A percentile compares a stretch with the other conserved stretches of the same genome.
Conservation (phyloP, 2,329 filamentous ascomycete species). For the Verticillium tricorpus region DNA sequence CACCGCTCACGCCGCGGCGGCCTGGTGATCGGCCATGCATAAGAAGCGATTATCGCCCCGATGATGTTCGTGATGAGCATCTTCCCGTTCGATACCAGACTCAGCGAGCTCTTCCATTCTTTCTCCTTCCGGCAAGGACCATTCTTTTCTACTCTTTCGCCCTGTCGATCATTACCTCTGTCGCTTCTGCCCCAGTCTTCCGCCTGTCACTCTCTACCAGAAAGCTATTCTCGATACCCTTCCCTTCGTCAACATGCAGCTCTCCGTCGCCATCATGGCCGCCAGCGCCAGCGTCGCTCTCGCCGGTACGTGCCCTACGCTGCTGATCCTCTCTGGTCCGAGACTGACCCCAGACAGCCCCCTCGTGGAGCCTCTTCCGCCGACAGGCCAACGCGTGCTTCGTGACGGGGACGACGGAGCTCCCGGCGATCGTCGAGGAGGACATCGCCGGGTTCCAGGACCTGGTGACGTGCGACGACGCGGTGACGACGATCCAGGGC, state of each 20-base stretch:
- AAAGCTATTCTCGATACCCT: not conserved
- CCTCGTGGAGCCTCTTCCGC: conserved; percentile 7
- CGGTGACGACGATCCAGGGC: conserved; percentile 41
- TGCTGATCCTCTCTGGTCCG: not conserved
- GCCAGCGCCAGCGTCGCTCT: conserved; percentile 9
- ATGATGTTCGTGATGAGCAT: not conserved
- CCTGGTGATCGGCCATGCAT: not conserved
- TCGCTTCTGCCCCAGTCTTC: not conserved
- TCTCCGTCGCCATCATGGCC: conserved; percentile 10
- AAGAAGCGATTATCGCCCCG: not conserved
- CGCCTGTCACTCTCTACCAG: not conserved
- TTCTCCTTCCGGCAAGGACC: conserved; percentile 3
- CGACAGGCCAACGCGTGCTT: conserved; percentile 43
- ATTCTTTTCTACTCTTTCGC: not conserved
- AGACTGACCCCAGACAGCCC: conserved; percentile 2
- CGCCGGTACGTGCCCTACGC: conserved; percentile 1
- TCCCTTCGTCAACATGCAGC: conserved; percentile 9
- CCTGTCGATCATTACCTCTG: not conserved
- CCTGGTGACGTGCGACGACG: conserved; percentile 44
- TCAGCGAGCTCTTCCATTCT: conserved; percentile 1
- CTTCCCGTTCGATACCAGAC: not conserved
- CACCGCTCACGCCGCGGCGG: not conserved
- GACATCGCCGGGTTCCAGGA: conserved; percentile 34
- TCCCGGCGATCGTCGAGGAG: conserved; percentile 45
- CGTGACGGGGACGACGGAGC: conserved; percentile 42